Percentiles rank a stretch among this genome's conserved stretches.
These are phyloP conservation scores for Clavispora fructus DNA, from an alignment of 805 yeast species.

Conservation along the genomic window DNA sequence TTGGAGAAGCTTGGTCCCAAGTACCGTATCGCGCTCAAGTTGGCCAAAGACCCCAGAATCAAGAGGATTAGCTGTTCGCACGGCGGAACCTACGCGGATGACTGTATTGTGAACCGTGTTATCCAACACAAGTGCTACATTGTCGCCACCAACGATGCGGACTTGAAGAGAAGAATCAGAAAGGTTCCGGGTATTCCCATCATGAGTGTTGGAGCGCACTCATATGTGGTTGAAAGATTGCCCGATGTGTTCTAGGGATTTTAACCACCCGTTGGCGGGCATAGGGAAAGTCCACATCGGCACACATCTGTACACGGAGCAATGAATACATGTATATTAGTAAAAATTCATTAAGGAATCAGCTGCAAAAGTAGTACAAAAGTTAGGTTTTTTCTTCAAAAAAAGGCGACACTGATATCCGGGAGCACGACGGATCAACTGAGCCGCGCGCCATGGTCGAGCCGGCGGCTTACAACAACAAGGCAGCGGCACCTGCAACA, in stretches of 20 bases:
- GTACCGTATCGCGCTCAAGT: constrained; percentile 83
- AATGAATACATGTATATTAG: not conserved
- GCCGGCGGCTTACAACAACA: constrained; percentile 9
- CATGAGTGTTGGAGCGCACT: constrained; percentile 92
- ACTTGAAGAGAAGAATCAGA: constrained; percentile 85
- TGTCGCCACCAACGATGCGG: constrained; percentile 98
- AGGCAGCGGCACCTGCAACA: constrained; percentile 16
- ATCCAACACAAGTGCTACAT: constrained; percentile 95
- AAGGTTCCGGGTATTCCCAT: constrained; percentile 97
- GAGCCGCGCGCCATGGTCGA: too few species aligned
- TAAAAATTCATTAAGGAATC: not conserved
- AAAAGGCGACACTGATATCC: not conserved
- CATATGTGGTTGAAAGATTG: constrained; percentile 87
- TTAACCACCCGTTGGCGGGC: too few species aligned
- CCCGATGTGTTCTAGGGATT: constrained; percentile 75
- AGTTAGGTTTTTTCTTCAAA: too few species aligned
- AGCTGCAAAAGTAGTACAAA: not conserved
- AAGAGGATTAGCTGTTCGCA: constrained; percentile 84
- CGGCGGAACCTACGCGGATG: constrained; percentile 97
- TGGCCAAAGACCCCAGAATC: constrained; percentile 93
- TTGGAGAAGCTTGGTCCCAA: constrained; percentile 93
- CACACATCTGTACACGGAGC: not conserved
- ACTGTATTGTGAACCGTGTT: constrained; percentile 88
- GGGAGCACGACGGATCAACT: too few species aligned
- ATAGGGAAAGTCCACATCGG: too few species aligned